Base-by-base conservation (phyloP, 805 yeast genomes). In the Lipomyces lipofer region DNA sequence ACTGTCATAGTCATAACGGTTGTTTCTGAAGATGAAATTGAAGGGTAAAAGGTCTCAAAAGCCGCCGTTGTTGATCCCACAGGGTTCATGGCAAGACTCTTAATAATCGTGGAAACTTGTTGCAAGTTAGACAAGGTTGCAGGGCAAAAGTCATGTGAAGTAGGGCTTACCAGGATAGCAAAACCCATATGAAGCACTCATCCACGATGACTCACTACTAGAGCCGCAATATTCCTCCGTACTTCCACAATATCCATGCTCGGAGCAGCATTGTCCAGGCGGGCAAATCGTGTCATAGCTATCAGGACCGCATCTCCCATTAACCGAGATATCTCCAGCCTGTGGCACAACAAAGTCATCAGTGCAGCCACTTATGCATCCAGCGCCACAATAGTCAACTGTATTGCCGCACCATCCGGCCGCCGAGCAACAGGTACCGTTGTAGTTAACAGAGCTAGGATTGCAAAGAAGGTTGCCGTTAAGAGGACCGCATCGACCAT, bases 161-260 rank as follows among this genome's bases (percentile, higher is more conserved):
- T n/a, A n/a, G n/a, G n/a, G n/a, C n/a, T n/a, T n/a, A n/a, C n/a
- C n/a, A n/a, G n/a, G n/a, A n/a, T n/a, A n/a, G n/a, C n/a, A n/a
- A n/a, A n/a, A n/a, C n/a, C n/a, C n/a, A n/a, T n/a, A n/a, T n/a
- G n/a, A n/a, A n/a, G n/a, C n/a, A n/a, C n/a, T n/a, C n/a, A n/a
- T n/a, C 19, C 4, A 12, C 21, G 21, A n/a, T 15, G 24, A 42
- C 46, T 24, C 46, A 42, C 40, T 36, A 36, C 25, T 15, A 21
- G 38, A 13, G 13, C 55, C 56, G 24, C 59, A 54, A 15, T 54
- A 43, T 21, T 25, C 49, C 10, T 38, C 51, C 7, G 46, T 29
- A 12, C n/a, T 21, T 19, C 59, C 59, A 27, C 59, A 54, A n/a
- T 54, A 50, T 13, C 56, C 52, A n/a, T 51, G 47, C 33, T 50